Evolutionary conservation across 129 eudicot genomes (phyloP), one percentile per base, ranked within the genome.

Genomic region (Escallonia rubra): DNA sequence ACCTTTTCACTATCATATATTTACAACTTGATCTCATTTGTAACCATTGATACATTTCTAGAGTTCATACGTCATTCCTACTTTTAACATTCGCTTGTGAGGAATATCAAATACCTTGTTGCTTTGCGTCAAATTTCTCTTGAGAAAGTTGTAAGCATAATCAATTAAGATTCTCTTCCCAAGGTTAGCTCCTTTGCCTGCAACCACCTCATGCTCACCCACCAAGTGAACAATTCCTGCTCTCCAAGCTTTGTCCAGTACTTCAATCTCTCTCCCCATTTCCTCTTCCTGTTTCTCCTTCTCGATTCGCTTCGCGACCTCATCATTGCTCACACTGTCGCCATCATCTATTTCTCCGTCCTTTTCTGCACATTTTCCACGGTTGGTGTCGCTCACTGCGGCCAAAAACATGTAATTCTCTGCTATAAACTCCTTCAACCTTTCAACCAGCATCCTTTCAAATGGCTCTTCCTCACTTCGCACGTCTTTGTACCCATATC

Each of bases 61-160:
- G 40, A 90, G 85, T 68, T 86, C 89, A 59, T 76, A 81, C 2
- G 82, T 81, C 98, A 92, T 88, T 45, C 96, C 95, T 4, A 92
- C 96, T 68, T 91, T 91, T 51, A 91, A 82, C 91, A 91, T 72
- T 23, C 76, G 63, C 66, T 85, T 76, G 2, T 84, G 87, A 39
- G 98, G 98, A 70, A 88, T 89, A 57, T 82, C 96, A 67, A 86
- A 83, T 46, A 88, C 86, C 57, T 79, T 68, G 43, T 76, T 76
- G 16, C 78, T 86, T 47, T 83, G 94, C 59, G 85, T 79, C 64
- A 83, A 44, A 62, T 91, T 91, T 74, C 65, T 85, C 76, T 75
- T 88, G 82, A 91, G 54, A 79, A 91, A 85, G 70, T 77, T 70
- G 39, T 83, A 91, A 38, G 78, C 98, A 69, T 85, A 91, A 70